A percentile compares a stretch with the other conserved stretches of the same genome.
These are phyloP conservation scores for Neurospora africana DNA, from an alignment of 495 filamentous ascomycete genomes.

Conservation along the genomic window DNA sequence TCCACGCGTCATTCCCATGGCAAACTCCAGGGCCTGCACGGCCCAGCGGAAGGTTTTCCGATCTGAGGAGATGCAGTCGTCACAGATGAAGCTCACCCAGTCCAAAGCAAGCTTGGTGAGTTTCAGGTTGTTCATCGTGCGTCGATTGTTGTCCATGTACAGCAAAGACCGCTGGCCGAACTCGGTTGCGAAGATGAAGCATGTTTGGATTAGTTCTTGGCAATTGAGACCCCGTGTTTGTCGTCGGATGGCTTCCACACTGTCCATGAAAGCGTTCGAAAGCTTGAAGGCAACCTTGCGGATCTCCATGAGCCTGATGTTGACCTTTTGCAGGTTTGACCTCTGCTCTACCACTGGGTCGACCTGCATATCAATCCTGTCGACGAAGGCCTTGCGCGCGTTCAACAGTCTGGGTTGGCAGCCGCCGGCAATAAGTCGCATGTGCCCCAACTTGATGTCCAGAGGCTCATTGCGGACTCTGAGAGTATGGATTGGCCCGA, in stretches of 20 bases:
- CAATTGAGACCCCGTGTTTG: slow-evolving; percentile 80
- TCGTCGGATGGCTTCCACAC: slow-evolving; percentile 79
- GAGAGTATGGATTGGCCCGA: slow-evolving; percentile 60
- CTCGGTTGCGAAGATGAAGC: slow-evolving; percentile 95
- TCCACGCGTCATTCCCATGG: slow-evolving; percentile 91
- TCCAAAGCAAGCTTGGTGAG: slow-evolving; percentile 86
- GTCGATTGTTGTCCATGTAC: slow-evolving; percentile 87
- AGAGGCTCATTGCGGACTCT: slow-evolving; percentile 66
- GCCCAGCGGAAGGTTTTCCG: slow-evolving; percentile 96
- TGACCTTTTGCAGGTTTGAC: slow-evolving; percentile 87
- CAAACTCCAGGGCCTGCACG: slow-evolving; percentile 87
- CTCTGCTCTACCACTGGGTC: slow-evolving; percentile 84
- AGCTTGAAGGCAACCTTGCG: slow-evolving; percentile 93
- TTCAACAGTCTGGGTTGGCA: slow-evolving; percentile 68
- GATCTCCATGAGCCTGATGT: slow-evolving; percentile 84
- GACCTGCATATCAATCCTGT: slow-evolving; percentile 67
- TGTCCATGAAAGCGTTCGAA: slow-evolving; percentile 99
- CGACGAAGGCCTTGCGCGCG: slow-evolving; percentile 64
- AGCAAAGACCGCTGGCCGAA: slow-evolving; percentile 89
- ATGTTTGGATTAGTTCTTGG: slow-evolving; percentile 95
- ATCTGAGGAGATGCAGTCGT: slow-evolving; percentile 92
- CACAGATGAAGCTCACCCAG: slow-evolving; percentile 96
- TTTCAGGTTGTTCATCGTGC: slow-evolving; percentile 92
- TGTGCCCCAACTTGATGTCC: slow-evolving; percentile 76
- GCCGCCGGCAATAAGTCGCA: slow-evolving; percentile 84